These are phyloP conservation scores for Tylopilus cervinicoccineus DNA, from an alignment of 768 basidiomycete species.

Conservation along the genomic window DNA sequence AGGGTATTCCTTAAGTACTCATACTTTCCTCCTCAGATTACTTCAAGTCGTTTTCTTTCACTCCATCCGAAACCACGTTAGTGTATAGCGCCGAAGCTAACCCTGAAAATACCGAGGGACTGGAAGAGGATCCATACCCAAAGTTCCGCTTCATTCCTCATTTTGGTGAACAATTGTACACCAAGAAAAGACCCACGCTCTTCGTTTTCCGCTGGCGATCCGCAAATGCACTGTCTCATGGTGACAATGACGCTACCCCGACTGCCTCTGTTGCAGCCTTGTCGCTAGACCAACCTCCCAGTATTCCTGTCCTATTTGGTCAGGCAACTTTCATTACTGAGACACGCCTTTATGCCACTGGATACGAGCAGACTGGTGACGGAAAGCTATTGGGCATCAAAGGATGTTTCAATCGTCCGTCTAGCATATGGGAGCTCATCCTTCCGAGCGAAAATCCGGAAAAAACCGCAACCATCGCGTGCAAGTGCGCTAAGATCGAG, in stretches of 20 bases:
- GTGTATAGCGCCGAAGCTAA: slow-evolving; percentile 62
- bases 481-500: slow-evolving; percentile 34
- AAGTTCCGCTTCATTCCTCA: slow-evolving; percentile 55
- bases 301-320: slow-evolving; percentile 40
- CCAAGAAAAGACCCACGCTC: slow-evolving; percentile 47
- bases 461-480: slow-evolving; percentile 11
- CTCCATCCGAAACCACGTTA: slow-evolving; percentile 47
- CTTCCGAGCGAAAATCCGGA: slow-evolving; percentile 17
- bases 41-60: slow-evolving; percentile 50
- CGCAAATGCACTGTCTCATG: background rate
- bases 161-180: slow-evolving; percentile 60
- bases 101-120: slow-evolving; percentile 11
- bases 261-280: slow-evolving; percentile 11
- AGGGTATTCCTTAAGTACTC: background rate
- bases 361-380: slow-evolving; percentile 56
- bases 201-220: slow-evolving; percentile 52
- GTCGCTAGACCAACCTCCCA: slow-evolving; percentile 6
- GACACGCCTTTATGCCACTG: slow-evolving; percentile 50
- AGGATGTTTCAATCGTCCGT: slow-evolving; percentile 56
- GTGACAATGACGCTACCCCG: slow-evolving; percentile 4
- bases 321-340: slow-evolving; percentile 51
- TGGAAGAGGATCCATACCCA: slow-evolving; percentile 25
- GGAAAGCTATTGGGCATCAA: slow-evolving; percentile 57
- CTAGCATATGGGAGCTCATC: slow-evolving; percentile 51
- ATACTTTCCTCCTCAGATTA: slow-evolving; percentile 38